Base-by-base conservation (phyloP, 805 yeast species). In the Candida argentea region DNA sequence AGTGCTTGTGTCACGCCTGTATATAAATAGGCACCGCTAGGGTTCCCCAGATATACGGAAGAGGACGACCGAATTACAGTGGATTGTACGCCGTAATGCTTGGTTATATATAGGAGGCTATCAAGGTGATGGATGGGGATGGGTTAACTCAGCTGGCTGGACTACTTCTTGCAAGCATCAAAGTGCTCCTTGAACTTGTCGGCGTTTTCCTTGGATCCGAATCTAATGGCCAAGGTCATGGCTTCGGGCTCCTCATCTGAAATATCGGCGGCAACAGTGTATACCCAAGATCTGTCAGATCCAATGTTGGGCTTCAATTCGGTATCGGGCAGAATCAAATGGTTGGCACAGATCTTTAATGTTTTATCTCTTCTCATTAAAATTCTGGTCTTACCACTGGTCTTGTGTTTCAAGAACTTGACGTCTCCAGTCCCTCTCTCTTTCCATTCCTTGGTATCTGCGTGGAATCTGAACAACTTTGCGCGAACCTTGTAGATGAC, bases 401-500 rank as follows among this genome's bases (percentile, higher is more conserved):
- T 62, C 59, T 85, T 86, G 67, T 89, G 95, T 66, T 89, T 70
- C 55, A 91, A 74, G 61, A 91, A 84, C 63, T 91, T 85, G 46
- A 86, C 95, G 52, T 91, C 98, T 50, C 98, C 98, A 20, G 95
- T 85, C 47, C 98, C 98, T 68, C 98, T 83, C 70, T 91, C 98
- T 61, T 91, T 91, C 98, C 98, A 91, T 63, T 91, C 97, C 50
- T 78, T 79, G 30, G 76, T 47, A 35, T 85, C 94, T 24, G 76
- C 70, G 47, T 77, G 77, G 67, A 81, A 89, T 61, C 85, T 81
- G 70, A 89, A 91, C 52, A 91, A 69, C 63, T 91, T 91, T 42
- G 98, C 96, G 54, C 98, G 73, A 43, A 83, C 84, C 62, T 91
- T 91, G 63, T 61, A 77, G 37, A 78, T 48, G 14, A 74, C 82